Base-by-base conservation (phyloP, 371 early-diverging fungal species). In the Lichtheimia ornata region DNA sequence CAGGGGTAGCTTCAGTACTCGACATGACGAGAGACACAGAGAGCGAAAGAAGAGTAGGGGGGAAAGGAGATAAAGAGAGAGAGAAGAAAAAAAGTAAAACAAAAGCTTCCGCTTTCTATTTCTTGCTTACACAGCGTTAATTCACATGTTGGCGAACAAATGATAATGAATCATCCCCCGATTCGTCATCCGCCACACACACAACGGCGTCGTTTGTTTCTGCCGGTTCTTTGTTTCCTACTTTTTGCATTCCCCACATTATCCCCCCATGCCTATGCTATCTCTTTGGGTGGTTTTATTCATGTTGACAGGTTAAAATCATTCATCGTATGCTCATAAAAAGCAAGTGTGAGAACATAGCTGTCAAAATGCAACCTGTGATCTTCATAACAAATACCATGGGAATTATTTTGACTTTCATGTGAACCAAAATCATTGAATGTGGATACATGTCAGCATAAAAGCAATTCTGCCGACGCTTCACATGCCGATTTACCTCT, bases 1-100 rank as follows among this genome's bases (percentile, higher is more conserved):
- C 82, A 53, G 69, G 63, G 17, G 75, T 66, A 44, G 66, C 64
- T 66, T 76, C 72, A 40, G 70, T 58, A 53, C 77, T 73, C 47
- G 77, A 75, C 81, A 80, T 80, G 47, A 57, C 70, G 45, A 30
- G 22, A 58, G 22, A 66, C n/a, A n/a, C n/a, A n/a, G 64, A 61
- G 53, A 28, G 58, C 64, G 58, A 47, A 58, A 28, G 14, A 62
- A 65, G 52, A 30, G 49, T 50, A 59, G 51, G 44, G 54, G 51
- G 42, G 53, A 57, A 65, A 52, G 28, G 27, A 43, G 22, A 49
- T 27, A 45, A 41, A 49, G 44, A 57, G 43, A 60, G 53, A 62
- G 22, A 53, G 17, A 22, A n/a, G 52, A 44, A 58, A 18, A 17
- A 20, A 17, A 25, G 54, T 25, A 28, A 43, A 15, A 17, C 11